These are phyloP conservation scores for Aspergillus proliferans DNA, from an alignment of 2,329 filamentous ascomycete genomes.

Conservation along the genomic window DNA sequence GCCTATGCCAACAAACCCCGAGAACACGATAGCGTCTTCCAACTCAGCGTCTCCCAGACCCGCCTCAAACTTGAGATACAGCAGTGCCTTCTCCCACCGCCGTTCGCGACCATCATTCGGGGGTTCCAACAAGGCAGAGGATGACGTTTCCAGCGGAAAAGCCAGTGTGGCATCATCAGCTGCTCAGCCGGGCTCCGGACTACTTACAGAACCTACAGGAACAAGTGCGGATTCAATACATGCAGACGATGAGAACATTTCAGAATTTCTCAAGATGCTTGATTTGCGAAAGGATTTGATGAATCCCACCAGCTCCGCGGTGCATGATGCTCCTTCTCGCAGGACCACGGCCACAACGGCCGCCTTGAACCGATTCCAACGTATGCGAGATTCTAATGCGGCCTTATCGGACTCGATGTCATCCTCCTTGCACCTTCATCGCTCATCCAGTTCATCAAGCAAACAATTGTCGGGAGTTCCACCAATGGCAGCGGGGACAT, in stretches of 20 bases:
- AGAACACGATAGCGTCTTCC: slow-evolving; percentile 58
- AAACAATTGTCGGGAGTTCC: slow-evolving; percentile 65
- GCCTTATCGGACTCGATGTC: slow-evolving; percentile 89
- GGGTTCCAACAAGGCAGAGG: slow-evolving; percentile 54
- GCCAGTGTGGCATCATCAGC: slow-evolving; percentile 46
- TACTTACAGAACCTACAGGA: slow-evolving; percentile 64
- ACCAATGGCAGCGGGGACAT: slow-evolving; percentile 57
- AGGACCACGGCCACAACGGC: slow-evolving; percentile 72
- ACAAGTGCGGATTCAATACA: slow-evolving; percentile 59
- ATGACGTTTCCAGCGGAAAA: slow-evolving; percentile 55
- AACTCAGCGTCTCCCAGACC: slow-evolving; percentile 73
- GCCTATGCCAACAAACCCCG: slow-evolving; percentile 50
- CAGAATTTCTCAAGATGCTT: slow-evolving; percentile 82
- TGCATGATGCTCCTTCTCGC: slow-evolving; percentile 63
- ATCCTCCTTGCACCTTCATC: slow-evolving; percentile 76
- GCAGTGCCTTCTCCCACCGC: slow-evolving; percentile 88
- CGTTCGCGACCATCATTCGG: slow-evolving; percentile 71
- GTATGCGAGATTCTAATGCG: slow-evolving; percentile 83
- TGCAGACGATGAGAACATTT: slow-evolving; percentile 88
- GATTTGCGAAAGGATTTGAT: slow-evolving; percentile 85
- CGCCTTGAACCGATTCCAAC: slow-evolving; percentile 76
- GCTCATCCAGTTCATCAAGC: slow-evolving; percentile 70
- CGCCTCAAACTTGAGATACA: slow-evolving; percentile 72
- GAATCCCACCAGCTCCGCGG: slow-evolving; percentile 50
- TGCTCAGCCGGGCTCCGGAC: slow-evolving; percentile 66